These are phyloP conservation scores for Penicillium subrubescens DNA, from an alignment of 495 filamentous ascomycete genomes.

Conservation along the genomic window DNA sequence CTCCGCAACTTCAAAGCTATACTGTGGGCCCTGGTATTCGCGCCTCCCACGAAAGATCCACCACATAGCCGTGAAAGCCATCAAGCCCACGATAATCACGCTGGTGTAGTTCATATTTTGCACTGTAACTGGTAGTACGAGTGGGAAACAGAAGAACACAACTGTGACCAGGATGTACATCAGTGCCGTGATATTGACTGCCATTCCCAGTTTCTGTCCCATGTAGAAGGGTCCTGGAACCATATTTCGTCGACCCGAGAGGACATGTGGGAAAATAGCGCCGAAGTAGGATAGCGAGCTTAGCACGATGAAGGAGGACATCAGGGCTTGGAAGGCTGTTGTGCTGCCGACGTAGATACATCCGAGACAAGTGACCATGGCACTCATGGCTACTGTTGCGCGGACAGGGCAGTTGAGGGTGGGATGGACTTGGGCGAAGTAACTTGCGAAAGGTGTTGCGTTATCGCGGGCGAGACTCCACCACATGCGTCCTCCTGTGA, in stretches of 20 bases:
- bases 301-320: conserved; percentile 74
- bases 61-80: conserved; percentile 39
- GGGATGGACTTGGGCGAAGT: conserved; percentile 39
- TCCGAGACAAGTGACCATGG: conserved; percentile 64
- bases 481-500: conserved; percentile 71
- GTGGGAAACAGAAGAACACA: conserved; percentile 74
- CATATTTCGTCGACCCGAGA: conserved; percentile 63
- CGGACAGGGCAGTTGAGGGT: conserved; percentile 59
- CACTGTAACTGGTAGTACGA: conserved; percentile 51
- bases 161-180: conserved; percentile 66
- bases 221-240: conserved; percentile 70
- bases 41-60: conserved; percentile 33
- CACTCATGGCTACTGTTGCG: conserved; percentile 59
- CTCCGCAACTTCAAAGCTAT: conserved; percentile 37
- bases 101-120: conserved; percentile 70
- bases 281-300: conserved; percentile 71
- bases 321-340: conserved; percentile 71
- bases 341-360: conserved; percentile 69
- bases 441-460: conserved; percentile 39
- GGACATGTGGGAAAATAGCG: conserved; percentile 69
- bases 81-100: conserved; percentile 60
- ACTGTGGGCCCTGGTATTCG: conserved; percentile 36
- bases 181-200: conserved; percentile 57
- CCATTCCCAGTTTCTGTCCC: conserved; percentile 54
- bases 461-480: conserved; percentile 79